These are phyloP conservation scores for Keqinozyma sinolaborantium DNA, from an alignment of 1,139 yeast genomes.

Conservation along the genomic window DNA sequence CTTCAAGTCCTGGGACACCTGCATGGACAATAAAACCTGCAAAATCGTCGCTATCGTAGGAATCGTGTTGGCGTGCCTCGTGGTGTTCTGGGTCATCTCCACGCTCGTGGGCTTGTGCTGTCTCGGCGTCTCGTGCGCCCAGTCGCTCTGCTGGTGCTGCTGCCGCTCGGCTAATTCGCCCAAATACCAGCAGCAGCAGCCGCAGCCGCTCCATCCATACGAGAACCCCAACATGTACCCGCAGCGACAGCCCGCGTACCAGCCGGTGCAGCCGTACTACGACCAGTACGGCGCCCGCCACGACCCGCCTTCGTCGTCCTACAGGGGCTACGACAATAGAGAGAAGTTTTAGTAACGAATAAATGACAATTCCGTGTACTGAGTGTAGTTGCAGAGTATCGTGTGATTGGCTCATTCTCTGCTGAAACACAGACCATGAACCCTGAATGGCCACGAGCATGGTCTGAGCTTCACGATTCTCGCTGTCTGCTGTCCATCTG, in stretches of 20 bases:
- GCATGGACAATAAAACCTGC: constrained; percentile 76
- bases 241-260: constrained; percentile 17
- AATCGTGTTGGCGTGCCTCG: constrained; percentile 52
- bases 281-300: not conserved
- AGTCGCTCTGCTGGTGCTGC: constrained; percentile 47
- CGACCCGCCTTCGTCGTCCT: not conserved
- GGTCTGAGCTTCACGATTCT: too few species aligned
- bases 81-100: constrained; percentile 41
- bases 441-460: too few species aligned
- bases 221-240: constrained; percentile 40
- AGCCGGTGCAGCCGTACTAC: constrained; percentile 4
- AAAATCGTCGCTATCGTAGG: constrained; percentile 78
- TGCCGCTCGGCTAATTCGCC: constrained; percentile 24
- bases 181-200: constrained; percentile 12
- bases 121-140: constrained; percentile 40
- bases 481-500: too few species aligned
- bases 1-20: constrained; percentile 69
- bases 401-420: too few species aligned
- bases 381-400: too few species aligned
- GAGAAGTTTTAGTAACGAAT: too few species aligned
- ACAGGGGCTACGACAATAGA: too few species aligned
- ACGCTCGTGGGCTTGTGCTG: constrained; percentile 43
- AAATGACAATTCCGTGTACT: too few species aligned
- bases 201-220: constrained; percentile 16
- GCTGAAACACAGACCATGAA: too few species aligned